A percentile compares a stretch with the other conserved stretches of the same genome.
phyloP scores from a whole-genome alignment of 345 rosid genomes.

The Rhodomyrtus tomentosa region DNA sequence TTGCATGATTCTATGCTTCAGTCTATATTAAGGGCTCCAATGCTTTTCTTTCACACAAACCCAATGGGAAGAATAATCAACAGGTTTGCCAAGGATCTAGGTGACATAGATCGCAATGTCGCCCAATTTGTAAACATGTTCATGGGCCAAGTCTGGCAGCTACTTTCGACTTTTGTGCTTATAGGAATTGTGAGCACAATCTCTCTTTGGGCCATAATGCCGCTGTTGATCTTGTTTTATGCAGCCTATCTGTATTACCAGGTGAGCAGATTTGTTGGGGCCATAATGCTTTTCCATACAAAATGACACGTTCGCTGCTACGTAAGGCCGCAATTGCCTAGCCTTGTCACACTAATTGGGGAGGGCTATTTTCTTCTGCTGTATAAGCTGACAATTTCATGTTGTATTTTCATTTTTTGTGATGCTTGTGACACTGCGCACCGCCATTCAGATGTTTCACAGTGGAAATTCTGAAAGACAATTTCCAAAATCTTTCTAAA shows the following conservation, averaged over 20 bases:
- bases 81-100: slow-evolving; percentile 86
- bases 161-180: slow-evolving; percentile 82
- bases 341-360: not conserved
- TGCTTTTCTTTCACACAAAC: slow-evolving; percentile 91
- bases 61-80: slow-evolving; percentile 90
- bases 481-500: not conserved
- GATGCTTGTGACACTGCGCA: not conserved
- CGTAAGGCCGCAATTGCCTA: not conserved
- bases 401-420: not conserved
- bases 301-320: not conserved
- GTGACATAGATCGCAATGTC: slow-evolving; percentile 83
- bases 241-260: slow-evolving; percentile 90
- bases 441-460: not conserved
- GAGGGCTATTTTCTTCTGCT: not conserved
- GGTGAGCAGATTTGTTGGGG: slow-evolving; percentile 23
- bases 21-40: slow-evolving; percentile 80
- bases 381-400: not conserved
- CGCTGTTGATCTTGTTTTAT: slow-evolving; percentile 79
- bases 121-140: slow-evolving; percentile 61
- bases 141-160: slow-evolving; percentile 72
- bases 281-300: not conserved
- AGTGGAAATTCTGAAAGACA: not conserved
- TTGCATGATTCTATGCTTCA: slow-evolving; percentile 75
- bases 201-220: slow-evolving; percentile 95
- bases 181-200: slow-evolving; percentile 80